phyloP scores from a whole-genome alignment of 2,329 filamentous ascomycete genomes.

The Chrysosporium keratinophilum region DNA sequence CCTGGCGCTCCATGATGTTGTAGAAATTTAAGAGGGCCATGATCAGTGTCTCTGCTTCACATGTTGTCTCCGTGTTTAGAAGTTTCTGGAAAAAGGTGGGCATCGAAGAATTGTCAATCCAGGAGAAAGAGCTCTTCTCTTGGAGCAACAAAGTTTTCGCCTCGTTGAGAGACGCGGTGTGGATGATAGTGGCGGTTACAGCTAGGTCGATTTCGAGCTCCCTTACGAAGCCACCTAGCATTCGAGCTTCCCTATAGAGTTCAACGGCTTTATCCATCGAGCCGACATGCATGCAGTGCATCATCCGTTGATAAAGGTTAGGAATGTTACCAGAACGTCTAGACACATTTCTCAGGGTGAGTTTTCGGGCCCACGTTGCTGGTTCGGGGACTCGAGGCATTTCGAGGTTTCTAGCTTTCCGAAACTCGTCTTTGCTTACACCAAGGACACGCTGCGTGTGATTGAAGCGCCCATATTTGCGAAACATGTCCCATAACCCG shows the following conservation, averaged over 20 bases:
- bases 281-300: constrained; percentile 30
- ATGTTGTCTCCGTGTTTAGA: constrained; percentile 17
- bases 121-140: constrained; percentile 22
- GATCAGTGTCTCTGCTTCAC: constrained; percentile 25
- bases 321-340: constrained; percentile 26
- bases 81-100: constrained; percentile 32
- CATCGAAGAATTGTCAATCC: constrained; percentile 19
- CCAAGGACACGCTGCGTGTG: constrained; percentile 30
- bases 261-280: constrained; percentile 26
- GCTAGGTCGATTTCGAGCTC: constrained; percentile 30
- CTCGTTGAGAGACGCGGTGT: constrained; percentile 23
- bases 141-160: constrained; percentile 27
- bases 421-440: constrained; percentile 26
- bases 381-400: constrained; percentile 19
- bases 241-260: constrained; percentile 24
- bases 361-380: constrained; percentile 25
- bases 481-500: constrained; percentile 34
- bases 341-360: constrained; percentile 21
- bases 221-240: constrained; percentile 24
- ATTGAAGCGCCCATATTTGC: constrained; percentile 28
- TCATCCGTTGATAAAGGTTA: constrained; percentile 30
- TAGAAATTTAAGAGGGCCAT: constrained; percentile 33
- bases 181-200: constrained; percentile 28
- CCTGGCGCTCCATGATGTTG: constrained; percentile 25
- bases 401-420: constrained; percentile 20